These are phyloP conservation scores for Penicillium manginii DNA, from an alignment of 495 filamentous ascomycete species.

Conservation along the genomic window DNA sequence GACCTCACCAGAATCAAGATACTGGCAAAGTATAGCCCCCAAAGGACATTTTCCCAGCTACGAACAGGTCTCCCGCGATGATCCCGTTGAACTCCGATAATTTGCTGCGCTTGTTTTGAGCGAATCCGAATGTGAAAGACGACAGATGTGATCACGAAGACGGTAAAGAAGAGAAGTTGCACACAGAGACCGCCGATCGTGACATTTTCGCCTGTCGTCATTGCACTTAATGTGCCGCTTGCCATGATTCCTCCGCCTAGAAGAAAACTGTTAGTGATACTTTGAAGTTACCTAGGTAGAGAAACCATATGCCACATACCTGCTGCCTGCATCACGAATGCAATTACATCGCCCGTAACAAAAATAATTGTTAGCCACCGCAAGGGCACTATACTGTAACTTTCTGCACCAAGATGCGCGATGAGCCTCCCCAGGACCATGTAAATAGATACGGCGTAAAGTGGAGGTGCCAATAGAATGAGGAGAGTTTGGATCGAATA, in stretches of 20 bases:
- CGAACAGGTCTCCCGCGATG: neutral
- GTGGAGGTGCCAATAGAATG: slow-evolving; percentile 37
- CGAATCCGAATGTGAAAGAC: slow-evolving; percentile 39
- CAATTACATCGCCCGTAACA: slow-evolving; percentile 33
- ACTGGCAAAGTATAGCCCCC: slow-evolving; percentile 55
- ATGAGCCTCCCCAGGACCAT: slow-evolving; percentile 59
- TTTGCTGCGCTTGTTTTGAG: slow-evolving; percentile 3
- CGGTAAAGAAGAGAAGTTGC: slow-evolving; percentile 47
- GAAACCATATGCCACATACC: slow-evolving; percentile 11
- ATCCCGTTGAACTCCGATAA: neutral
- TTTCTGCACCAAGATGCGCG: slow-evolving; percentile 41
- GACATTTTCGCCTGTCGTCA: slow-evolving; percentile 32
- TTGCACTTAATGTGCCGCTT: slow-evolving; percentile 20
- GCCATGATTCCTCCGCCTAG: slow-evolving; percentile 34
- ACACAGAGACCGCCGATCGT: slow-evolving; percentile 45
- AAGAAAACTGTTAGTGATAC: neutral
- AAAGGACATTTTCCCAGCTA: slow-evolving; percentile 54
- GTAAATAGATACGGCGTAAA: slow-evolving; percentile 59
- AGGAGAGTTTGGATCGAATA: slow-evolving; percentile 41
- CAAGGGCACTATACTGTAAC: slow-evolving; percentile 17
- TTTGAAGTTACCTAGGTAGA: no score
- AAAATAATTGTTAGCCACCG: slow-evolving; percentile 32
- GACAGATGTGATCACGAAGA: slow-evolving; percentile 42
- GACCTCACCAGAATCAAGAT: slow-evolving; percentile 62
- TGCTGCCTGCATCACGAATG: slow-evolving; percentile 25